phyloP scores from a whole-genome alignment of 2,329 filamentous ascomycete species.

The Colletotrichum caudatum region DNA sequence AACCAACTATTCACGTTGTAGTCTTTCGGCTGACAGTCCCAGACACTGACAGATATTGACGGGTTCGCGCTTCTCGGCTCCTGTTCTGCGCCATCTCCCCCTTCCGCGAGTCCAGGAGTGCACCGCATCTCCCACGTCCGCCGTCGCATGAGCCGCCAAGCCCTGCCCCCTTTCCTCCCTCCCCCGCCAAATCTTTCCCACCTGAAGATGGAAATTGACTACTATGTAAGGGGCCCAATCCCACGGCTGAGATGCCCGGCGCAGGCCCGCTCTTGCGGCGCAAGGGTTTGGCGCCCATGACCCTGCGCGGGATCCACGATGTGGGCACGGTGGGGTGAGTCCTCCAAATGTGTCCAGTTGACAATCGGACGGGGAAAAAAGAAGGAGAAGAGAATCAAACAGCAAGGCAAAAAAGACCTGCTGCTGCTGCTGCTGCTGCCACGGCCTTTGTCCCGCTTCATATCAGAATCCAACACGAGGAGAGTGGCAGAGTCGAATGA shows the following conservation, averaged over 20 bases:
- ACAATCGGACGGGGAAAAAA: constrained; percentile 30
- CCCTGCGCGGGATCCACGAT: constrained; percentile 33
- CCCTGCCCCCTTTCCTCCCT: neutral
- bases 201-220: constrained; percentile 24
- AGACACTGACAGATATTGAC: neutral
- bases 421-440: neutral
- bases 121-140: constrained; percentile 31
- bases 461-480: neutral
- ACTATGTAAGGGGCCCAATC: constrained; percentile 13
- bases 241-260: neutral
- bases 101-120: constrained; percentile 11
- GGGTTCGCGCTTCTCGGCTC: neutral
- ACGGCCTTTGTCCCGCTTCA: neutral
- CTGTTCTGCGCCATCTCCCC: constrained; percentile 10
- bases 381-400: constrained; percentile 4
- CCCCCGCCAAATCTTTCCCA: constrained; percentile 7
- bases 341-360: constrained; percentile 34
- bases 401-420: neutral
- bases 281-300: constrained; percentile 36
- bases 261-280: constrained; percentile 15
- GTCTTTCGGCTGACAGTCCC: neutral
- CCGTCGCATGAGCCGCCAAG: constrained; percentile 21
- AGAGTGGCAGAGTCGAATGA: neutral
- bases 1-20: neutral
- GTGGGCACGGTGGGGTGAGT: constrained; percentile 35